Evolutionary conservation across 1,139 yeast species (phyloP), one percentile per base, ranked within the genome.

Genomic region (Taphrina deformans): DNA sequence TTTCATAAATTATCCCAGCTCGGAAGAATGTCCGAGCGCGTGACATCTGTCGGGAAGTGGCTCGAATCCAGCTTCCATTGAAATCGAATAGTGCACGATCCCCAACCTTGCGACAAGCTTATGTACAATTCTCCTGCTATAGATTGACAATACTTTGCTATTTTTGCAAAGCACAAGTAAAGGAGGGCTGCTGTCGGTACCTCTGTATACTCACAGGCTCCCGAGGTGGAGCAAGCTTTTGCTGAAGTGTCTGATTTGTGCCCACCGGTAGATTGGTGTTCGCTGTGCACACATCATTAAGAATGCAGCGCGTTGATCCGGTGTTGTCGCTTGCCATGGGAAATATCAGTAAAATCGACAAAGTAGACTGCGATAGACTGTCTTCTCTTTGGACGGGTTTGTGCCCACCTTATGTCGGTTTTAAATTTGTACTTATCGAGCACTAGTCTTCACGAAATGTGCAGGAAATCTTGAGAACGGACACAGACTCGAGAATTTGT

Each of bases 401-500:
- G n/a, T n/a, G n/a, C n/a, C n/a, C n/a, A n/a, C n/a, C n/a, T n/a
- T n/a, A n/a, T n/a, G n/a, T n/a, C n/a, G n/a, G n/a, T n/a, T n/a
- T n/a, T n/a, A n/a, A n/a, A 12, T 29, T 33, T 6, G 27, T 38
- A 24, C 50, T 45, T 16, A 33, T 16, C n/a, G n/a, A 27, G 45
- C 12, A 29, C 6, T 31, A 67, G 83, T 84, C 6, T 75, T 83
- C 61, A 79, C 84, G n/a, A 82, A 82, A 68, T 82, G 85, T 51
- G 79, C 84, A 21, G 79, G 80, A 66, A 78, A 78, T 67, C 77
- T 84, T 51, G 79, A 79, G 66, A 81, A 83, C 70, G 87, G 87
- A 35, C 78, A 80, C 63, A 76, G 87, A 23, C 73, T 84, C 12
- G 87, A 83, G 71, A 84, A 84, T 71, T 77, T 83, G 65, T 80